phyloP scores from a whole-genome alignment of 768 basidiomycete genomes.

The Mycena pura region DNA sequence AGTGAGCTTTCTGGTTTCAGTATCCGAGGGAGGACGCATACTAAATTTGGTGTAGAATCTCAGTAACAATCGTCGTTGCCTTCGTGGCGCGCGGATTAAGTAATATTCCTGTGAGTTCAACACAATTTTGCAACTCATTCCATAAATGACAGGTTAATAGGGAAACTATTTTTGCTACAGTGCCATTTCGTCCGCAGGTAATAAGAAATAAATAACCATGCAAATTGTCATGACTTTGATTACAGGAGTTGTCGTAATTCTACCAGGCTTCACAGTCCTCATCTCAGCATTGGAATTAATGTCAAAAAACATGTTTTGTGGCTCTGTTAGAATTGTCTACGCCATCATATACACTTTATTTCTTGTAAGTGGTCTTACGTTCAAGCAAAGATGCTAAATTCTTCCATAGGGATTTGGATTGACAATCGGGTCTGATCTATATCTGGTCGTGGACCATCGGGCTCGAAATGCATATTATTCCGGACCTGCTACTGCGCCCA shows the following conservation, averaged over 20 bases:
- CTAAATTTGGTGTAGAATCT: conserved; percentile 59
- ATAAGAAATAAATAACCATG: neutral
- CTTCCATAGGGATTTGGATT: conserved; percentile 75
- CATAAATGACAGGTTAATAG: neutral
- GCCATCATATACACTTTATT: conserved; percentile 88
- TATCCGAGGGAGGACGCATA: too few species aligned
- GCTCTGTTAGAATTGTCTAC: conserved; percentile 83
- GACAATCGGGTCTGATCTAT: conserved; percentile 84
- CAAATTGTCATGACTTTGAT: neutral
- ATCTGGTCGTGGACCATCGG: conserved; percentile 69
- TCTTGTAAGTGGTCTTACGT: conserved; percentile 52
- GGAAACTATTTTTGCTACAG: conserved; percentile 87
- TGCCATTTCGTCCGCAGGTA: conserved; percentile 84
- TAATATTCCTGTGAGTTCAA: conserved; percentile 55
- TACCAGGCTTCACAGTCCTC: conserved; percentile 77
- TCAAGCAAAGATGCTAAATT: neutral
- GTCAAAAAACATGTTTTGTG: conserved; percentile 81
- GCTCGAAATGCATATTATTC: conserved; percentile 60
- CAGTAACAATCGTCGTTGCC: conserved; percentile 82
- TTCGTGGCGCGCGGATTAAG: conserved; percentile 83
- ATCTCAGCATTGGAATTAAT: conserved; percentile 82
- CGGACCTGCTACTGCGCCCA: conserved; percentile 45
- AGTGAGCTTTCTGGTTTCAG: conserved; percentile 58
- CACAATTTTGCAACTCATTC: neutral
- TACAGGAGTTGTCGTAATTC: conserved; percentile 74